Base-by-base conservation (phyloP, 2,329 filamentous ascomycete species). In the Eurotiales sp. region DNA sequence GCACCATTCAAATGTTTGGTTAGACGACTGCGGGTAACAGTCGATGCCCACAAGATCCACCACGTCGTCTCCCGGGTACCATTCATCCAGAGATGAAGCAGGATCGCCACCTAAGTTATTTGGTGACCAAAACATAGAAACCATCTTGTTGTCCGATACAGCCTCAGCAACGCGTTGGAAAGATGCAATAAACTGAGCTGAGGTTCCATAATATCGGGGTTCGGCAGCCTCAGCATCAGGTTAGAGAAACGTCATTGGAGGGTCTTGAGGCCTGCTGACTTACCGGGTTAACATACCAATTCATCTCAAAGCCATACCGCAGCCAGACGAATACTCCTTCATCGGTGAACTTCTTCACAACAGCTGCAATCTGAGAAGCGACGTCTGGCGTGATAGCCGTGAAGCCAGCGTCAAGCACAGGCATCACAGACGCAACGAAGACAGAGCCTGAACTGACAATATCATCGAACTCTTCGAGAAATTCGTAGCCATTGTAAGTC, bases 321-420 rank as follows among this genome's bases (percentile, higher is more conserved):
- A 37, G 12, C 34, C 34, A 37, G 17, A 37, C 34, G n/a, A 25
- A 5, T 5, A 41, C 39, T 19, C 39, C 39, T 23, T 21, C 14
- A 22, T 41, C 39, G 12, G 39, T 41, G 21, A 41, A 41, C 8
- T 41, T 22, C 23, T 22, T 17, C 39, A 41, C 21, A 15, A 41
- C 39, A 41, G 39, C 39, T 19, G 39, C 39, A 19, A 41, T 41
- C 39, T 41, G 39, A 41, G 39, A 41, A 10, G 39, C 39, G 12
- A 41, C 39, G 23, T 41, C 39, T 41, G 39, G 14, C 19, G 39
- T 41, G 21, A 41, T 41, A 14, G 39, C 39, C 15, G n/a, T 41
- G 21, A 41, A 41, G 17, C 39, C 39, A 41, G 39, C 39, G 10
- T 41, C 15, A 41, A 41, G 39, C 17, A 41, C 39, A 21, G 39